These are phyloP conservation scores for Fallopia convolvulus DNA, from an alignment of 148 eudicot genomes.

Conservation along the genomic window DNA sequence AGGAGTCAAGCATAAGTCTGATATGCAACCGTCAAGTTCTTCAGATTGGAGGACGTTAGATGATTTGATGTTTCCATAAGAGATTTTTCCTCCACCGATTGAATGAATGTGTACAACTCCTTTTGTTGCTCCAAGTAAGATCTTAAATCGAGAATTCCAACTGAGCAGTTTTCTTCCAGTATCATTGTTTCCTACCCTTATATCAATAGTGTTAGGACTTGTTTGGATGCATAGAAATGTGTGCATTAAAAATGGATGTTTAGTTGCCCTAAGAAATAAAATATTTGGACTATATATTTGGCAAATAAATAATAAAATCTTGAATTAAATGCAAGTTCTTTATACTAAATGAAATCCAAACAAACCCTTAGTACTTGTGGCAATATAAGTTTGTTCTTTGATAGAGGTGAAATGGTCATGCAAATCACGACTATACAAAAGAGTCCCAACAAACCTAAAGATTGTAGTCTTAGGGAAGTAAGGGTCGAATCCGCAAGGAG, in stretches of 20 bases:
- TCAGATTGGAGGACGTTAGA: slow-evolving; percentile 75
- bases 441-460: too few relatives aligned
- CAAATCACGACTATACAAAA: too few relatives aligned
- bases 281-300: too few relatives aligned
- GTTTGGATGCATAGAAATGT: background rate
- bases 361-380: too few relatives aligned
- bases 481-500: too few relatives aligned
- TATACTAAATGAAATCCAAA: too few relatives aligned
- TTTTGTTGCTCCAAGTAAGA: slow-evolving; percentile 67
- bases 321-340: too few relatives aligned
- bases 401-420: too few relatives aligned
- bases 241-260: background rate
- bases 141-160: slow-evolving; percentile 71
- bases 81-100: slow-evolving; percentile 33
- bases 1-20: slow-evolving; percentile 73
- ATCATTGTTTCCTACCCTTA: slow-evolving; percentile 50
- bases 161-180: slow-evolving; percentile 47
- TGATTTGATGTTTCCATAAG: slow-evolving; percentile 89
- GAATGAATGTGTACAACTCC: slow-evolving; percentile 81
- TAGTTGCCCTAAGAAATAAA: too few relatives aligned
- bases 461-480: too few relatives aligned
- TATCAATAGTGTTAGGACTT: background rate
- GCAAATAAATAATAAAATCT: too few relatives aligned
- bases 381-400: background rate
- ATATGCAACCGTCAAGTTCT: slow-evolving; percentile 47